These are phyloP conservation scores for Cercis canadensis DNA, from an alignment of 306 rosid species.

Conservation along the genomic window DNA sequence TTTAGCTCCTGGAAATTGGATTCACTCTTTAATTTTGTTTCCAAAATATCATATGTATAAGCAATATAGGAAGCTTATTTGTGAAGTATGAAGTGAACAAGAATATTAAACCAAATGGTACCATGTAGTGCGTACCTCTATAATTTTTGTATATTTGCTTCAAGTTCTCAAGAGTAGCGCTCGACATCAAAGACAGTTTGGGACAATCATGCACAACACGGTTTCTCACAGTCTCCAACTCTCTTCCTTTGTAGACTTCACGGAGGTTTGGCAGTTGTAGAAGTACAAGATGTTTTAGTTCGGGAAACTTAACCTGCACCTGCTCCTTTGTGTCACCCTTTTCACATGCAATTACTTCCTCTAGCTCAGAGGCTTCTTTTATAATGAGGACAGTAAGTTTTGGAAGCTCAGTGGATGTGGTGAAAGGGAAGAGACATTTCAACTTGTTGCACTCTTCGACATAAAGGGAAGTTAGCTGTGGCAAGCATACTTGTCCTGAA, in stretches of 20 bases:
- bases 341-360: background rate
- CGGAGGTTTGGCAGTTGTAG: background rate
- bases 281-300: background rate
- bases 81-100: no score
- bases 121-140: no score
- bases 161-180: background rate
- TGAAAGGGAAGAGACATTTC: background rate
- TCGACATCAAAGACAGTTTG: background rate
- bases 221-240: background rate
- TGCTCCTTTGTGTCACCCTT: background rate
- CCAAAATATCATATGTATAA: no score
- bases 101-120: no score
- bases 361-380: background rate
- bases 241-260: background rate
- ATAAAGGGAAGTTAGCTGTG: background rate
- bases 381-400: background rate
- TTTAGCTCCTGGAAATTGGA: no score
- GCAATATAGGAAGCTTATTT: no score
- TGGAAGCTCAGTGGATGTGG: background rate
- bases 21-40: no score
- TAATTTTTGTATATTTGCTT: no score
- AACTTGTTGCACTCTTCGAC: background rate
- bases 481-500: conserved; percentile 3
- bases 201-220: conserved; percentile 5
- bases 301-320: background rate